Conservation (phyloP, 2,329 filamentous ascomycete species). For the Scedosporium dehoogii region DNA sequence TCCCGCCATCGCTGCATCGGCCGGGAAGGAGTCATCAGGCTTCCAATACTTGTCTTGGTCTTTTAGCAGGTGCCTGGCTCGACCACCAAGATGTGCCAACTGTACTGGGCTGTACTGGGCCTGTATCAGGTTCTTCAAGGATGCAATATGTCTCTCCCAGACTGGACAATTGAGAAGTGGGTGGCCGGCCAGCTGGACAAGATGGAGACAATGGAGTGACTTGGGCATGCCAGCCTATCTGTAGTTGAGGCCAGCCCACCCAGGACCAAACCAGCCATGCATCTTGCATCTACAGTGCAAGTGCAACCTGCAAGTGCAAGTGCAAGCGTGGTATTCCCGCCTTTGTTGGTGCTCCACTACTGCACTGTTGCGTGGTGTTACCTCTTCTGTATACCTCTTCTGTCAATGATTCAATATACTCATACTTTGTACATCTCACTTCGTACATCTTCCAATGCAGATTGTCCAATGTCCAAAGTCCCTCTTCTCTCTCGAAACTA, state of each 20-base stretch:
- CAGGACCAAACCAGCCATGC: not conserved
- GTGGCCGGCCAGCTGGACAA: not conserved
- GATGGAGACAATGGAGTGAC: not conserved
- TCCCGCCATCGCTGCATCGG: not conserved
- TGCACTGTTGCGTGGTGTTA: not conserved
- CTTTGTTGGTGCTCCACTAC: not conserved
- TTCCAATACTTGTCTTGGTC: not conserved
- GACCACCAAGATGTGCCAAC: not conserved
- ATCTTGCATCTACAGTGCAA: not conserved
- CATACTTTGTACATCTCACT: not conserved
- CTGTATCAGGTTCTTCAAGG: not conserved
- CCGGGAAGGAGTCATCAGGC: slow-evolving; percentile 2
- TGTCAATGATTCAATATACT: not conserved
- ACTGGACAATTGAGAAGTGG: not conserved
- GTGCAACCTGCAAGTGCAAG: not conserved
- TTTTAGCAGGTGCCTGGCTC: not conserved
- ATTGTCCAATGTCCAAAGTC: not conserved
- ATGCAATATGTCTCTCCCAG: not conserved
- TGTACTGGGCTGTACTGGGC: not conserved
- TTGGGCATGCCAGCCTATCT: too few relatives aligned
- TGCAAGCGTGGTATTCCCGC: not conserved
- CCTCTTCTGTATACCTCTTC: not conserved
- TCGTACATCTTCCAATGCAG: not conserved
- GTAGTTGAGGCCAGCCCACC: not conserved
- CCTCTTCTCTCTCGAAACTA: not conserved